A percentile compares a stretch with the other conserved stretches of the same genome.
These are phyloP conservation scores for Hypoxylon sp. DNA, from an alignment of 2,329 filamentous ascomycete genomes.

Conservation along the genomic window DNA sequence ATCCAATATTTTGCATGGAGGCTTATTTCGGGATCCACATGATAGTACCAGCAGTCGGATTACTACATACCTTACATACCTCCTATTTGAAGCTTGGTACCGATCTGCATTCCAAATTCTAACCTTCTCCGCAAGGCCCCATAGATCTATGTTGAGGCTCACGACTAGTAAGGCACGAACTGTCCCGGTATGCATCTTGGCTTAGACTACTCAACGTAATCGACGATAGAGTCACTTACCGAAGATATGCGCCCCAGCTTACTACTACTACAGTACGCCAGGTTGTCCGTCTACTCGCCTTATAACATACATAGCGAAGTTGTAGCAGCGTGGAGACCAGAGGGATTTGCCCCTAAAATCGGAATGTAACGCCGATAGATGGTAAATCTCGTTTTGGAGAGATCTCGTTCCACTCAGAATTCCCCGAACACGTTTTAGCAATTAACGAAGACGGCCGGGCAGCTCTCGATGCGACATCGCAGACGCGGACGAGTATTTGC, in stretches of 20 bases:
- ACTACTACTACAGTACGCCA: slow-evolving; percentile 43
- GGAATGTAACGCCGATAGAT: slow-evolving; percentile 51
- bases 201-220: slow-evolving; percentile 39
- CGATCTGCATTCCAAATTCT: slow-evolving; percentile 45
- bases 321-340: slow-evolving; percentile 42
- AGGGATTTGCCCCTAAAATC: slow-evolving; percentile 44
- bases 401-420: slow-evolving; percentile 49
- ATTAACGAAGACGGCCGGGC: slow-evolving; percentile 41
- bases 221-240: slow-evolving; percentile 30
- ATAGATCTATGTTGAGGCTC: slow-evolving; percentile 45
- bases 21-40: slow-evolving; percentile 33
- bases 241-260: slow-evolving; percentile 41
- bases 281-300: slow-evolving; percentile 31
- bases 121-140: slow-evolving; percentile 33
- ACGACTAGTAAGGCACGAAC: slow-evolving; percentile 44
- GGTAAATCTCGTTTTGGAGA: slow-evolving; percentile 47
- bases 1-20: slow-evolving; percentile 21
- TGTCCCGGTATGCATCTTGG: slow-evolving; percentile 31
- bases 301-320: slow-evolving; percentile 41
- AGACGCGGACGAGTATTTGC: slow-evolving; percentile 18
- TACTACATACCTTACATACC: slow-evolving; percentile 44
- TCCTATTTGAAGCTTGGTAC: slow-evolving; percentile 42
- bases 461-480: slow-evolving; percentile 42
- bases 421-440: slow-evolving; percentile 49
- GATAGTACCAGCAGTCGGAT: slow-evolving; percentile 31